Percentiles rank a stretch among this genome's conserved stretches.
phyloP scores from a whole-genome alignment of 495 filamentous ascomycete genomes.

The Glarea lozoyensis region DNA sequence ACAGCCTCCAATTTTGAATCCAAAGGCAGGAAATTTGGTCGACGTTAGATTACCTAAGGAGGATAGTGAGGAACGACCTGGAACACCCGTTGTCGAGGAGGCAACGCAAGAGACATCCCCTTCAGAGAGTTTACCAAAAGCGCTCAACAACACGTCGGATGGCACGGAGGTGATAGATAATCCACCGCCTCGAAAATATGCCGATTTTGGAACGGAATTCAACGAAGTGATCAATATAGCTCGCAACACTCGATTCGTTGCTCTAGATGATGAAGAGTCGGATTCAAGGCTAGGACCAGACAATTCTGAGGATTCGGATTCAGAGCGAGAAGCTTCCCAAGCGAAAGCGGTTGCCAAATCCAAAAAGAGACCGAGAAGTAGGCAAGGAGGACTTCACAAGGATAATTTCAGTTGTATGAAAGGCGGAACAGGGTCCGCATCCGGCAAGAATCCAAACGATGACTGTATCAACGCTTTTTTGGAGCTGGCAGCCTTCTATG shows the following conservation, averaged over 20 bases:
- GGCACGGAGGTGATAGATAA: too few species aligned
- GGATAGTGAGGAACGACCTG: constrained; percentile 15
- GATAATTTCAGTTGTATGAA: constrained; percentile 62
- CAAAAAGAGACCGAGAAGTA: constrained; percentile 3
- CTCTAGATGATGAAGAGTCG: constrained; percentile 27
- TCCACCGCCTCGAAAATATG: not conserved
- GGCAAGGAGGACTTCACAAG: constrained; percentile 22
- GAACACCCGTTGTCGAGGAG: too few species aligned
- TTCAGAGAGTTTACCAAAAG: too few species aligned
- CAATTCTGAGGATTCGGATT: constrained; percentile 1
- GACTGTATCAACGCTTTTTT: constrained; percentile 72
- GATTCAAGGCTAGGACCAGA: constrained; percentile 18
- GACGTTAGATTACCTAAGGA: too few species aligned
- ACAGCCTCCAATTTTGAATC: too few species aligned
- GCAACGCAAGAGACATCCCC: too few species aligned
- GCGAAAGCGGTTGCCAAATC: not conserved
- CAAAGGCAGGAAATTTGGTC: too few species aligned
- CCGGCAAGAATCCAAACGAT: constrained; percentile 48
- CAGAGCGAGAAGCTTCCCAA: too few species aligned
- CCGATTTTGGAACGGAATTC: constrained; percentile 35
- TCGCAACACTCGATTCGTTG: constrained; percentile 22
- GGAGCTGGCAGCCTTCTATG: constrained; percentile 78
- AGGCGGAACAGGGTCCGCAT: constrained; percentile 15
- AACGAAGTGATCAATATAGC: constrained; percentile 51
- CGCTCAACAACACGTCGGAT: too few species aligned